Base-by-base conservation (phyloP, 352 stramenopile species). In the Globisporangium carolinianum region DNA sequence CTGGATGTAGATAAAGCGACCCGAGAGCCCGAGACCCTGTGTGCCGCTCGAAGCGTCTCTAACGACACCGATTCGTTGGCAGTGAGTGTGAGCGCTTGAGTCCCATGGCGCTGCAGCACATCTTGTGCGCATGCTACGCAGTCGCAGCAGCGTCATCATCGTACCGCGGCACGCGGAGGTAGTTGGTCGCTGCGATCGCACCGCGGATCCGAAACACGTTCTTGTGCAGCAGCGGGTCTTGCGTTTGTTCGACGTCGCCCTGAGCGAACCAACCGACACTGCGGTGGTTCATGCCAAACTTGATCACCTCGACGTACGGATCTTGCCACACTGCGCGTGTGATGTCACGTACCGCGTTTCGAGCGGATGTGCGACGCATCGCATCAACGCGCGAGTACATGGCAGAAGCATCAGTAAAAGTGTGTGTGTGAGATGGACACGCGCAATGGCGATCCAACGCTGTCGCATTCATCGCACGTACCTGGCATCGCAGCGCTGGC, bases 271-370 rank as follows among this genome's bases (percentile, higher is more conserved):
- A 88, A 5, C 81, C 81, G 43, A 90, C 65, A 8, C 60, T 75
- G 37, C 63, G 66, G 53, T 87, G 75, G 8, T 79, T 81, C 61
- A 90, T 74, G 1, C 75, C 80, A 50, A 83, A 80, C 53, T 87
- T 87, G 66, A 95, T 76, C 38, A 94, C 82, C 57, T 95, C 83
- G n/a, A 94, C 84, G 47, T 83, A 93, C 48, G 86, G 86, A 55
- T 88, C 75, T 67, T 94, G 86, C 86, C 86, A 94, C 7, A 91
- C 80, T 93, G 18, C 12, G 14, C 24, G 24, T 32, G 24, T 32
- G 24, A 32, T 32, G 24, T 2, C 24, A 32, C 24, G 24, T 32
- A 32, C 24, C 24, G 24, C 1, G 2, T 32, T 32, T 32, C 2
- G 24, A 32, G 24, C 24, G 24, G 24, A 32, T 32, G 24, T 32